Base-by-base conservation (phyloP, 2,329 filamentous ascomycete species). In the Lachnellula cervina region DNA sequence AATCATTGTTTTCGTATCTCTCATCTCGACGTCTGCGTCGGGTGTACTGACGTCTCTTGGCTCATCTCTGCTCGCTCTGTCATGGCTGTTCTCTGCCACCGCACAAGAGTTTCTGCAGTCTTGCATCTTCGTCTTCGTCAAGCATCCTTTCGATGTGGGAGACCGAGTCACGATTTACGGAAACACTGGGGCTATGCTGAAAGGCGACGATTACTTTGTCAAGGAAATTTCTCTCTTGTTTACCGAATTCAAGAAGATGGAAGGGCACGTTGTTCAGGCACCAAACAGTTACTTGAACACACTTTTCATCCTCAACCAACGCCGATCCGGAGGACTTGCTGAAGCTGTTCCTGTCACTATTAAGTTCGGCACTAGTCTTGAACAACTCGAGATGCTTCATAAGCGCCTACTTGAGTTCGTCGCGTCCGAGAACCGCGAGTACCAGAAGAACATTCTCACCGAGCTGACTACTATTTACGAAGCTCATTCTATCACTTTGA, bases 181-280 rank as follows among this genome's bases (percentile, higher is more conserved):
- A 52, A 95, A 91, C 65, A 90, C 90, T 0, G 93, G 93, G 58
- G 80, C 85, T n/a, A 70, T 80, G 16, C 80, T 90, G 68, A 82
- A 80, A 37, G 92, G 92, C 46, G 93, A 97, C 65, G 93, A 97
- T 66, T 97, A 96, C 73, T 97, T 96, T 62, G 92, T 97, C 52
- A 96, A 95, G 53, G 90, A 96, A 68, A 95, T 97, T 54, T 88
- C 90, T 1, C 79, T 97, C 1, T 80, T 97, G 16, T 97, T 94
- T 70, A 97, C 93, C 14, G 93, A 97, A 68, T 97, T 97, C 77
- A 97, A 97, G 79, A 97, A 97, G 77, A 93, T 97, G 89, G 88
- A 97, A 72, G 93, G 93, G 2, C 92, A 97, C 66, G 87, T 97
- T 23, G 93, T 97, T 0, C 93, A 97, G 72, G 93, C 93, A 0